A percentile compares a stretch with the other conserved stretches of the same genome.
Evolutionary conservation across 805 yeast species (phyloP).

Genomic region (Candida boidinii): DNA sequence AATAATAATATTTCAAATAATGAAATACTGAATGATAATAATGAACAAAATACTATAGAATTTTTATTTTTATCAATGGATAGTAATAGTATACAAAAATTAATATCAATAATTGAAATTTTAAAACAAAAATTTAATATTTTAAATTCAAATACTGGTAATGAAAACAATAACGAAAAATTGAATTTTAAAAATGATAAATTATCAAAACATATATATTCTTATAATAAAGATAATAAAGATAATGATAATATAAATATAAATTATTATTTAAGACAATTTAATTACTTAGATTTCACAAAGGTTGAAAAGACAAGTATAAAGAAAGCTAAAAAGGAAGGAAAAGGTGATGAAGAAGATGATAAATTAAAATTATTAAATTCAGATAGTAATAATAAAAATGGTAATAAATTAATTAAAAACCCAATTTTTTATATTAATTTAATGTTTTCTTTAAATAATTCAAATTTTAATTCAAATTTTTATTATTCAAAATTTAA

Average conservation of each 20-base stretch:
- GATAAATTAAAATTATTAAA: neutral
- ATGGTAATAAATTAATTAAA: neutral
- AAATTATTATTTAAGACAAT: constrained; percentile 9
- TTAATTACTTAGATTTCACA: constrained; percentile 15
- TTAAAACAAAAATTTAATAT: constrained; percentile 17
- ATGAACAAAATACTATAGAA: no score
- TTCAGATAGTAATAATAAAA: neutral
- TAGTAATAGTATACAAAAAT: constrained; percentile 19
- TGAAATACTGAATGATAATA: no score
- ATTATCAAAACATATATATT: constrained; percentile 8
- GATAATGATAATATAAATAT: constrained; percentile 1
- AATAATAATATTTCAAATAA: no score
- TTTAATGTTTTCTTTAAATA: neutral
- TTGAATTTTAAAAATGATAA: constrained; percentile 6
- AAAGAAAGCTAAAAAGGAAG: neutral
- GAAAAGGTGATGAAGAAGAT: neutral
- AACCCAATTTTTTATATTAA: constrained; percentile 1
- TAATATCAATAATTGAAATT: constrained; percentile 21
- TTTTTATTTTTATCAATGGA: neutral
- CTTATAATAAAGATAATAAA: constrained; percentile 1
- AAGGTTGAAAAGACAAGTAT: constrained; percentile 2
- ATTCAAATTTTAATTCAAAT: neutral
- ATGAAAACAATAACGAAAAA: neutral
- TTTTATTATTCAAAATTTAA: no score
- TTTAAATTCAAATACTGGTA: neutral